Conservation (phyloP, 305 asterid genomes). For the Rubia balearica region DNA sequence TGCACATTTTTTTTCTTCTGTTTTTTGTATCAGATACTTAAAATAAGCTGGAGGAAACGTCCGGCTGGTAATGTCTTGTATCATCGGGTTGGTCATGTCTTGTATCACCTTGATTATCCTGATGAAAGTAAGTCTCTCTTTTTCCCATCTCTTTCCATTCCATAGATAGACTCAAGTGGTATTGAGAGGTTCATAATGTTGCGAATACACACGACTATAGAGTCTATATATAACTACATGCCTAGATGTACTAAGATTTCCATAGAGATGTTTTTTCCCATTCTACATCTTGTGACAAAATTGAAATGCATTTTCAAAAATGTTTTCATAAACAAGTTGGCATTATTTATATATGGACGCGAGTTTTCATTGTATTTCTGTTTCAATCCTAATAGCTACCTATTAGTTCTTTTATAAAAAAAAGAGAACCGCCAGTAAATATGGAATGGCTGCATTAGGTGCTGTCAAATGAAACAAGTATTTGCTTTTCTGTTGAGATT, state of each 20-base stretch:
- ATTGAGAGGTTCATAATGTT: not conserved
- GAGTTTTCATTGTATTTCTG: not conserved
- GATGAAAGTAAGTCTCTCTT: slow-evolving; percentile 55
- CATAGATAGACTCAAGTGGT: not conserved
- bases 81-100: slow-evolving; percentile 15
- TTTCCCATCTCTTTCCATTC: not conserved
- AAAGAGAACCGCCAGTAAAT: too few species aligned
- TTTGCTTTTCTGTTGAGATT: too few species aligned
- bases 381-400: not conserved
- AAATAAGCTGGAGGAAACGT: slow-evolving; percentile 19
- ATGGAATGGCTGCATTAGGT: too few species aligned
- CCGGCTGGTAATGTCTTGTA: slow-evolving; percentile 19
- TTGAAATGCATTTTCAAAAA: too few species aligned
- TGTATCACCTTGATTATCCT: slow-evolving; percentile 53
- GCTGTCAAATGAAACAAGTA: too few species aligned
- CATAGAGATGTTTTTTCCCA: not conserved
- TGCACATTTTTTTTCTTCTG: slow-evolving; percentile 6
- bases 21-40: slow-evolving; percentile 40
- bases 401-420: too few species aligned
- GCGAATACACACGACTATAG: not conserved
- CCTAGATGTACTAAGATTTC: not conserved
- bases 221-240: not conserved
- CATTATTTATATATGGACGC: not conserved
- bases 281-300: too few species aligned
- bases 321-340: too few species aligned